Evolutionary conservation across 2,329 filamentous ascomycete genomes (phyloP), one percentile per base, ranked within the genome.

Genomic region (Chaetomium sp.): DNA sequence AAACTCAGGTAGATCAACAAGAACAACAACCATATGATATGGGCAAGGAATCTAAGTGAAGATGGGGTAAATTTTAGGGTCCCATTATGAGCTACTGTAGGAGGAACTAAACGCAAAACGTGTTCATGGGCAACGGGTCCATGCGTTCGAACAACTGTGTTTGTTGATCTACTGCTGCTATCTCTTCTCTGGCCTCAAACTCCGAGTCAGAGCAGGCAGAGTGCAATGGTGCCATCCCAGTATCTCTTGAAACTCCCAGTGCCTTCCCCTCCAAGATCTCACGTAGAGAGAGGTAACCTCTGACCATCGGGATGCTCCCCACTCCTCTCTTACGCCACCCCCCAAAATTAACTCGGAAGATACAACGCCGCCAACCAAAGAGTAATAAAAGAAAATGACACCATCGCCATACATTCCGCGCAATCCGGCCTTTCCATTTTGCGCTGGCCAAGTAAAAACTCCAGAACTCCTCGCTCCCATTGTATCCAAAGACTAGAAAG

Each of bases 391-490:
- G 45, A 56, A 58, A 59, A 29, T 29, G 35, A 25, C 27, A 60
- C 33, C 33, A 58, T n/a, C 35, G 7, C 42, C 42, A 51, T 57
- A n/a, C 53, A 38, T 33, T 19, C 49, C 10, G 13, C 27, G 16
- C 35, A 47, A n/a, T 2, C 53, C 54, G 21, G 21, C 62, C 23
- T 27, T 55, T 55, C 60, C 42, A 21, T 45, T 57, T 60, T 53
- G n/a, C 3, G 42, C 29, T 19, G 25, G 16, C 25, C 16, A 12
- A 33, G 53, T 33, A 38, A 38, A 23, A 57, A 49, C 45, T 25
- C 60, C 64, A 19, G 29, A 66, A 66, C 64, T 56, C 64, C 64
- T 49, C 64, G 64, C 64, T 66, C 42, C 54, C 45, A 49, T 57
- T 61, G 29, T 57, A 63, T 33, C 51, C 27, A 25, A n/a, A 60